Conservation (phyloP, 768 basidiomycete genomes). For the Suillus subaureus region DNA sequence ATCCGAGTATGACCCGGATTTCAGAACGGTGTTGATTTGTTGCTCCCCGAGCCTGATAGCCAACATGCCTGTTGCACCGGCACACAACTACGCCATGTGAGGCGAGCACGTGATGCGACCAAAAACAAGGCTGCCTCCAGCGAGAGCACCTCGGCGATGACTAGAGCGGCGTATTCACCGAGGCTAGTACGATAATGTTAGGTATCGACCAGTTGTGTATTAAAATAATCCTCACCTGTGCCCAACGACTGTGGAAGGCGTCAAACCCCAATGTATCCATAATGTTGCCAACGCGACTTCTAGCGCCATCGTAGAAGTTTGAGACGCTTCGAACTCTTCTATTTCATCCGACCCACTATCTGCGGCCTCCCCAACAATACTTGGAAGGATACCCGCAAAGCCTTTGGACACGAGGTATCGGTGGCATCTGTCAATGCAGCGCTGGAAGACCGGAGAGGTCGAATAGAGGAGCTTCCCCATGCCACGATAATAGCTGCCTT, state of each 20-base stretch:
- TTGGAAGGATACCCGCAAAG: constrained; percentile 50
- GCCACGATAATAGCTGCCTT: constrained; percentile 66
- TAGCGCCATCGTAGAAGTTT: constrained; percentile 59
- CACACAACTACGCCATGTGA: constrained; percentile 54
- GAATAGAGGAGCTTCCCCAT: constrained; percentile 65
- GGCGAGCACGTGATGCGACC: constrained; percentile 57
- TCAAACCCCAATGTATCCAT: constrained; percentile 72
- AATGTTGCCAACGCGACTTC: constrained; percentile 63
- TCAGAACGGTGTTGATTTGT: constrained; percentile 39
- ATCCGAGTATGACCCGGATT: constrained; percentile 33
- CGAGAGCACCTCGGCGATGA: constrained; percentile 58
- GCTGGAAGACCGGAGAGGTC: constrained; percentile 48
- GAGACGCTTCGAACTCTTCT: constrained; percentile 48
- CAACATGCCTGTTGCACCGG: constrained; percentile 58
- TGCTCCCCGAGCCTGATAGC: constrained; percentile 46
- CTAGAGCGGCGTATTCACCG: constrained; percentile 76
- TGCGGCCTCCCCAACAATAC: constrained; percentile 37
- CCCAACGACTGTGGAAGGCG: constrained; percentile 62
- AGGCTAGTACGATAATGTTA: constrained; percentile 45
- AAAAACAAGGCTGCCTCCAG: constrained; percentile 59
- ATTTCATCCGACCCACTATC: constrained; percentile 23
- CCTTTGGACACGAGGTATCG: constrained; percentile 48
- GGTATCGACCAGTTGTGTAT: not conserved
- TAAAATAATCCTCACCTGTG: constrained; percentile 57
- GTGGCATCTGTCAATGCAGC: constrained; percentile 61